Base-by-base conservation (phyloP, 352 stramenopile species). In the Thraustochytrium sp. region DNA sequence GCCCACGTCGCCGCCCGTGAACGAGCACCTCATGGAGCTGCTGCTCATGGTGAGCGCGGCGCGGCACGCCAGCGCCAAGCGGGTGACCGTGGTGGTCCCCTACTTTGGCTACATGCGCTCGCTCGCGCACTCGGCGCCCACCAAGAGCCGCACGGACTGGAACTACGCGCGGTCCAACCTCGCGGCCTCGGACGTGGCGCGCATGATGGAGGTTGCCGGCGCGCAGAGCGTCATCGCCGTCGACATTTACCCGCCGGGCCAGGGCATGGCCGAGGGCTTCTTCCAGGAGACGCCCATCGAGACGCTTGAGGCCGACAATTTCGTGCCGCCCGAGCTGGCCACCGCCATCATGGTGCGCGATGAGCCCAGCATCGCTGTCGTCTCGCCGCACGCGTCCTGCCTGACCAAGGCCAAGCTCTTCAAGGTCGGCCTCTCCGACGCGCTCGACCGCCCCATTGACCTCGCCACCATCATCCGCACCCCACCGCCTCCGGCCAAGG, bases 21-120 rank as follows among this genome's bases (percentile, higher is more conserved):
- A 97, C 84, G 94, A 98, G 85, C 96, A 96, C 86, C 91, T 98
- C 62, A 96, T 98, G 68, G 94, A 98, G 87, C 87, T 98, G 82
- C 86, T 98, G 80, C 89, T 98, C 42, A 97, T 97, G 92, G 91
- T 97, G 56, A 97, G 92, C 84, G 96, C 93, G 48, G 94, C 96
- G 89, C 91, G 93, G 51, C 90, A 94, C 74, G 93, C 94, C 9
- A 96, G 92, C 59, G 94, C 94, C 82, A 97, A 97, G 90, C 91
- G 93, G 76, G 92, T 98, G 77, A 97, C 93, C 13, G 92, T 95
- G 42, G 93, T 98, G 56, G 93, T 98, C 34, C 94, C 94, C 86
- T 97, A 82, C 86, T 87, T 88, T 72, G 73, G 87, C 31, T 88
- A 93, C 92, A 78, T 85, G 46, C 38, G 75, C 18, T 76, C 55